Percentiles rank a stretch among this genome's conserved stretches.
Evolutionary conservation across 495 filamentous ascomycete species (phyloP).

Genomic region (Massariosphaeria phaeospora): DNA sequence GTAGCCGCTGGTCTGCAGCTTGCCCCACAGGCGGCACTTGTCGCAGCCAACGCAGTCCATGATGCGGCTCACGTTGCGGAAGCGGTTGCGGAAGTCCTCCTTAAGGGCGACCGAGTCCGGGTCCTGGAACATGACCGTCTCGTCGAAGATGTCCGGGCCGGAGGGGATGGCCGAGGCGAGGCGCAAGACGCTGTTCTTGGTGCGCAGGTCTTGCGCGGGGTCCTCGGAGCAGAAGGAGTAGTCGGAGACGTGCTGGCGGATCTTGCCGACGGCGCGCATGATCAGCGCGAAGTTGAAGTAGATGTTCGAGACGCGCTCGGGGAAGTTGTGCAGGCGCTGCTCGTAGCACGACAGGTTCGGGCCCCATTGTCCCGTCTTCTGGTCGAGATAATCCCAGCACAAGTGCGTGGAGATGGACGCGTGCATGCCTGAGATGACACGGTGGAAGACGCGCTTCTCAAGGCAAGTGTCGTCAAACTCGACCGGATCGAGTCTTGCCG

Average conservation of each 20-base stretch:
- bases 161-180: slow-evolving; percentile 63
- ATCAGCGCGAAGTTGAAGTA: slow-evolving; percentile 98
- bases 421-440: slow-evolving; percentile 94
- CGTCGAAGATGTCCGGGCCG: slow-evolving; percentile 81
- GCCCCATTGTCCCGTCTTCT: slow-evolving; percentile 88
- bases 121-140: slow-evolving; percentile 85
- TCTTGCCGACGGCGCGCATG: slow-evolving; percentile 81
- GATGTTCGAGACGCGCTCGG: slow-evolving; percentile 90
- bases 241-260: slow-evolving; percentile 71
- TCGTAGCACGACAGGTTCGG: slow-evolving; percentile 91
- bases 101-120: slow-evolving; percentile 65
- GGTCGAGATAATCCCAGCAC: slow-evolving; percentile 94
- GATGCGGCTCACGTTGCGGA: slow-evolving; percentile 88
- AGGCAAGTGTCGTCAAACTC: slow-evolving; percentile 85
- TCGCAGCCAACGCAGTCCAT: slow-evolving; percentile 99
- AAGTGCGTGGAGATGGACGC: slow-evolving; percentile 92
- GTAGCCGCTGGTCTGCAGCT: slow-evolving; percentile 92
- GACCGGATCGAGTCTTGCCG: slow-evolving; percentile 51
- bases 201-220: slow-evolving; percentile 65
- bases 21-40: slow-evolving; percentile 97
- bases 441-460: slow-evolving; percentile 96
- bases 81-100: slow-evolving; percentile 95
- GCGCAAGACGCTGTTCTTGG: slow-evolving; percentile 69
- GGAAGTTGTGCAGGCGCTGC: slow-evolving; percentile 70
- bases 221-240: slow-evolving; percentile 96